These are phyloP conservation scores for Atkinsonella hypoxylon DNA, from an alignment of 2,329 filamentous ascomycete genomes.

Conservation along the genomic window DNA sequence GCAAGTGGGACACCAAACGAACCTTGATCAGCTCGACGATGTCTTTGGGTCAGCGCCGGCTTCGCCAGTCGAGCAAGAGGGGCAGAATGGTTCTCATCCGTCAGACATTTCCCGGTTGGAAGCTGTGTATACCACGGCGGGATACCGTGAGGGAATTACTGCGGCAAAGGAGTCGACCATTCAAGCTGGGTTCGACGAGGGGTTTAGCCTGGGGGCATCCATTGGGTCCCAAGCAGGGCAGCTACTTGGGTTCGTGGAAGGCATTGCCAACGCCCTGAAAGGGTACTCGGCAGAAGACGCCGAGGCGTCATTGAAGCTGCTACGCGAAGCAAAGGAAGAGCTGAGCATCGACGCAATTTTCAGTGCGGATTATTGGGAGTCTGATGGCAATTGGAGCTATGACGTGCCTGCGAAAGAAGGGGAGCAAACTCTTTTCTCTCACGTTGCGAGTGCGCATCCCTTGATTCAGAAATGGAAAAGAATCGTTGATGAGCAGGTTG, in stretches of 20 bases:
- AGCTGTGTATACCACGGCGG: conserved; percentile 67
- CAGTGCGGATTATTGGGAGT: conserved; percentile 50
- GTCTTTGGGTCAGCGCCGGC: conserved; percentile 22
- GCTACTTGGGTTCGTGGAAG: conserved; percentile 67
- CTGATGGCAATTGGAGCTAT: conserved; percentile 62
- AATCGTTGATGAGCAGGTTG: conserved; percentile 19
- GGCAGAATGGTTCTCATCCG: conserved; percentile 23
- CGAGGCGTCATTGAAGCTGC: conserved; percentile 19
- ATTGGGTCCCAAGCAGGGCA: conserved; percentile 65
- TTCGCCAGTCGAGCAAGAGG: conserved; percentile 11
- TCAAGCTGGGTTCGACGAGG: conserved; percentile 85
- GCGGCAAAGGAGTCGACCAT: conserved; percentile 63
- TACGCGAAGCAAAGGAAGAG: conserved; percentile 42
- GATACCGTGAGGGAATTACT: conserved; percentile 81
- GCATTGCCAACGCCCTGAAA: conserved; percentile 41
- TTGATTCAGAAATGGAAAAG: conserved; percentile 49
- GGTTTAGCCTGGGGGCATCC: conserved; percentile 72
- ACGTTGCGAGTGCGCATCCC: conserved; percentile 58
- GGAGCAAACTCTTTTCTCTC: conserved; percentile 39
- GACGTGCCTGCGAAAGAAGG: conserved; percentile 30
- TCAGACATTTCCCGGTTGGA: conserved; percentile 64
- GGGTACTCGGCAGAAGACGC: conserved; percentile 14
- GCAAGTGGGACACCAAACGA: neutral
- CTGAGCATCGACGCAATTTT: conserved; percentile 53
- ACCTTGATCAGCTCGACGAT: conserved; percentile 21